phyloP scores from a whole-genome alignment of 1,139 yeast species.

The Kurtzmaniella quercitrusa region DNA sequence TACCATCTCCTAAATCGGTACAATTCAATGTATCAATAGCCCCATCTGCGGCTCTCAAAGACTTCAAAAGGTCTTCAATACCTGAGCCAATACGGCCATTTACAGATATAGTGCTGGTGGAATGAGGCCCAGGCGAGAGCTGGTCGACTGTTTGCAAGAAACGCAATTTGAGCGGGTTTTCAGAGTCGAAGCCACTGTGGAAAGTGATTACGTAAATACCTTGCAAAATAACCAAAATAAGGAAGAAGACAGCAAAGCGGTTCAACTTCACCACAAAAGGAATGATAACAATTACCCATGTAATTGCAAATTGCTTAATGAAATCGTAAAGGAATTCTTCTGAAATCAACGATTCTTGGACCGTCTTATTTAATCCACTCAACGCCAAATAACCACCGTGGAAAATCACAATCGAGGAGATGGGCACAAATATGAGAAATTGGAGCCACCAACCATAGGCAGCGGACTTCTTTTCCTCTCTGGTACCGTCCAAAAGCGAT shows the following conservation, averaged over 20 bases:
- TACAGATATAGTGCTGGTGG: slow-evolving; percentile 39
- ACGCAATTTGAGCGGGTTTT: slow-evolving; percentile 65
- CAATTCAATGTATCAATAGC: slow-evolving; percentile 30
- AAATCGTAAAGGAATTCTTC: slow-evolving; percentile 45
- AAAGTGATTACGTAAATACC: slow-evolving; percentile 35
- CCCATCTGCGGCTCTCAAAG: slow-evolving; percentile 60
- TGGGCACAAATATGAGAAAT: slow-evolving; percentile 61
- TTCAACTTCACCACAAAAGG: slow-evolving; percentile 74
- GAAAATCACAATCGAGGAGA: slow-evolving; percentile 51
- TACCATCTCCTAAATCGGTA: slow-evolving; percentile 34
- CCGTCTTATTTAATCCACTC: slow-evolving; percentile 64
- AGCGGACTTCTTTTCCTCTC: slow-evolving; percentile 30
- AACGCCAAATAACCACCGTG: slow-evolving; percentile 50
- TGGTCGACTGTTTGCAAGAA: slow-evolving; percentile 58
- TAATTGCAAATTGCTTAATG: slow-evolving; percentile 28
- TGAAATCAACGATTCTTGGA: slow-evolving; percentile 56
- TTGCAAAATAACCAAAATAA: slow-evolving; percentile 28
- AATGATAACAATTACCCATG: slow-evolving; percentile 53
- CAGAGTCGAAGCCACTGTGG: slow-evolving; percentile 50
- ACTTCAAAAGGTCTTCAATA: slow-evolving; percentile 37
- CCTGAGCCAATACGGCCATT: slow-evolving; percentile 49
- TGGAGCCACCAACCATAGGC: slow-evolving; percentile 82
- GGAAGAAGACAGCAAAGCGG: slow-evolving; percentile 39
- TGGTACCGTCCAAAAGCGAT: slow-evolving; percentile 5
- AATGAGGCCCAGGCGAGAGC: slow-evolving; percentile 13